These are phyloP conservation scores for Cryptococcus sp. DNA, from an alignment of 1,284 basidiomycete genomes.

Conservation along the genomic window DNA sequence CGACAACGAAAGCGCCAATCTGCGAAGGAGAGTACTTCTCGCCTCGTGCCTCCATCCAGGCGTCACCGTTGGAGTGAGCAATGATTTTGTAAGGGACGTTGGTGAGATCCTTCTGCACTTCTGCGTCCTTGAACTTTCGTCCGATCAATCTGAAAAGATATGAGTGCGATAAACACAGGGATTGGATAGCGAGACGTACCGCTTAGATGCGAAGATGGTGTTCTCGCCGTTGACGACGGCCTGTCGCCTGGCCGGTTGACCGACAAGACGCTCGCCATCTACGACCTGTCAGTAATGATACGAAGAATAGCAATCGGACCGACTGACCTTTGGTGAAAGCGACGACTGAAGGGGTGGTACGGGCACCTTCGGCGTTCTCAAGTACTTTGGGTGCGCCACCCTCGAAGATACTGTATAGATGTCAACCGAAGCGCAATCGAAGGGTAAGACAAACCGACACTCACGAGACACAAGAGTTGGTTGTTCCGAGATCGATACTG, in stretches of 20 bases:
- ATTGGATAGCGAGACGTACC: conserved; percentile 49
- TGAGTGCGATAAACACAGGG: background rate
- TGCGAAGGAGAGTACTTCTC: conserved; percentile 63
- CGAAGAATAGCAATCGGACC: conserved; percentile 28
- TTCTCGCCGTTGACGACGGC: conserved; percentile 95
- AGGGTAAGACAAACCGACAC: conserved; percentile 3
- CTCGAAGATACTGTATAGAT: conserved; percentile 70
- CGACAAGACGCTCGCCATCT: conserved; percentile 85
- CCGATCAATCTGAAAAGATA: conserved; percentile 68
- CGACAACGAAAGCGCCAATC: conserved; percentile 78
- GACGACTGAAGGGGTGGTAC: conserved; percentile 97
- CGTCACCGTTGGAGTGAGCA: conserved; percentile 62
- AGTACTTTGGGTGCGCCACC: conserved; percentile 92
- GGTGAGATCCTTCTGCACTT: conserved; percentile 86
- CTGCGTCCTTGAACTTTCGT: conserved; percentile 87
- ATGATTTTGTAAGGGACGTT: conserved; percentile 73
- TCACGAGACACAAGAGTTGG: conserved; percentile 83
- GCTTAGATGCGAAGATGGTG: conserved; percentile 95
- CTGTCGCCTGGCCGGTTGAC: conserved; percentile 95
- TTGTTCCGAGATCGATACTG: conserved; percentile 58
- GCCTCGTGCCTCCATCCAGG: conserved; percentile 71
- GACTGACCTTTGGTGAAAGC: conserved; percentile 87
- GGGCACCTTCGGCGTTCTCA: conserved; percentile 95
- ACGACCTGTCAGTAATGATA: background rate
- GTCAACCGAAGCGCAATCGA: background rate